phyloP scores from a whole-genome alignment of 345 rosid genomes.

The Arabis hirsuta region DNA sequence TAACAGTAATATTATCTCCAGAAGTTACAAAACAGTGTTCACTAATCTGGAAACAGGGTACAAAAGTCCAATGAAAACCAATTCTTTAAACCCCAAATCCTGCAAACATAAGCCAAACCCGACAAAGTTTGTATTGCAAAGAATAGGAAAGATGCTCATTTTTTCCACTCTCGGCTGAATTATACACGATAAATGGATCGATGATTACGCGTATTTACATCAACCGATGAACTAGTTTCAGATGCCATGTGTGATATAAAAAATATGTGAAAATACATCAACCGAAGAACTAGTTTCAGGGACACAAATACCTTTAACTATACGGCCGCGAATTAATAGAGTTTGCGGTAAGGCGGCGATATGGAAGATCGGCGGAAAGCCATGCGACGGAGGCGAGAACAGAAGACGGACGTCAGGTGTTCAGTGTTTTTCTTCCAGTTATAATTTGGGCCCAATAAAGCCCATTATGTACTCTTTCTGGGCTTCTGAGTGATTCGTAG shows the following conservation, averaged over 20 bases:
- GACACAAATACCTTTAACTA: background rate
- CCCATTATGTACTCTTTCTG: background rate
- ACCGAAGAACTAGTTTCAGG: background rate
- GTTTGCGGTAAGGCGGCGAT: background rate
- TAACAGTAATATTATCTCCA: conserved; percentile 1
- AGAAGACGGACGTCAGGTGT: background rate
- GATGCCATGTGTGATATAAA: too few species aligned
- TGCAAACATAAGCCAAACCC: too few species aligned
- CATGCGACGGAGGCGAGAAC: conserved; percentile 30
- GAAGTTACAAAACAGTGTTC: background rate
- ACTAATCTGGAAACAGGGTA: background rate
- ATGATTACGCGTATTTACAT: background rate
- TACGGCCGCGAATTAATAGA: background rate
- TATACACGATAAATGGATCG: background rate
- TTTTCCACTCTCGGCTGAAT: background rate
- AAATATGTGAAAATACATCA: too few species aligned
- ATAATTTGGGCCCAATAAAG: conserved; percentile 10
- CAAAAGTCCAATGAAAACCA: background rate
- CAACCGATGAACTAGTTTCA: background rate
- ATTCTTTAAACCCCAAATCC: background rate
- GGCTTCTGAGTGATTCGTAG: background rate
- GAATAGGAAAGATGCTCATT: background rate
- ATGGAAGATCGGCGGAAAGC: background rate
- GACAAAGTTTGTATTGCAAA: background rate
- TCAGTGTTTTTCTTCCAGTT: background rate